A percentile compares a stretch with the other conserved stretches of the same genome.
Conservation (phyloP, 441 rosid genomes). For the Brassica hybrid region DNA sequence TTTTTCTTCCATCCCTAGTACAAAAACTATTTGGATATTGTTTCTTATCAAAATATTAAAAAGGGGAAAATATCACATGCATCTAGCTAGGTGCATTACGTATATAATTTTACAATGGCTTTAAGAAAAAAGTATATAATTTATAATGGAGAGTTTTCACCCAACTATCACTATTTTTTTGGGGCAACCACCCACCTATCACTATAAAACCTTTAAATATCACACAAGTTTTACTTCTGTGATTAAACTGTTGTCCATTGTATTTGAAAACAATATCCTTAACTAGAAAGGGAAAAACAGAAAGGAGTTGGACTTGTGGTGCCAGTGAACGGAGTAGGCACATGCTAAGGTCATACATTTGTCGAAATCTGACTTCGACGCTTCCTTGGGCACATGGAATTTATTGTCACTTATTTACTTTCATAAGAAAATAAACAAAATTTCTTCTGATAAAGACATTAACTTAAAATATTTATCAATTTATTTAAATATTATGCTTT, state of each 20-base stretch:
- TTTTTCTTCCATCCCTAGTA: background rate
- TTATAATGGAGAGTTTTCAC: background rate
- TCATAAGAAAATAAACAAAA: background rate
- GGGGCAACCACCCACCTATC: conserved; percentile 6
- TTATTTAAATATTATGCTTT: background rate
- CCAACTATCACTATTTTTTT: background rate
- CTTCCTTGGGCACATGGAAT: conserved; percentile 31
- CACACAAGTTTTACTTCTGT: background rate
- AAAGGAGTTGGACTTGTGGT: conserved; percentile 26
- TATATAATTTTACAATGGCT: background rate
- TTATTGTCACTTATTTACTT: conserved; percentile 9
- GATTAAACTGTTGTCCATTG: background rate
- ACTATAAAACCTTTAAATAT: background rate
- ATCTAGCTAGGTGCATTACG: background rate
- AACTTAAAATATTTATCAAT: background rate
- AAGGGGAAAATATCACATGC: background rate
- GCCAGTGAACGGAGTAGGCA: conserved; percentile 40
- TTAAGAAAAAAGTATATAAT: too few species aligned
- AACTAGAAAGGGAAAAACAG: conserved; percentile 10
- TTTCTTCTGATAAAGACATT: background rate
- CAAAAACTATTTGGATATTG: background rate
- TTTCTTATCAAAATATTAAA: background rate
- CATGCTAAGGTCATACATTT: conserved; percentile 34
- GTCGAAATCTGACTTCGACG: conserved; percentile 35
- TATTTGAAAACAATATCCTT: conserved; percentile 23